Base-by-base conservation (phyloP, 2,329 filamentous ascomycete genomes). In the Colletotrichum truncatum region DNA sequence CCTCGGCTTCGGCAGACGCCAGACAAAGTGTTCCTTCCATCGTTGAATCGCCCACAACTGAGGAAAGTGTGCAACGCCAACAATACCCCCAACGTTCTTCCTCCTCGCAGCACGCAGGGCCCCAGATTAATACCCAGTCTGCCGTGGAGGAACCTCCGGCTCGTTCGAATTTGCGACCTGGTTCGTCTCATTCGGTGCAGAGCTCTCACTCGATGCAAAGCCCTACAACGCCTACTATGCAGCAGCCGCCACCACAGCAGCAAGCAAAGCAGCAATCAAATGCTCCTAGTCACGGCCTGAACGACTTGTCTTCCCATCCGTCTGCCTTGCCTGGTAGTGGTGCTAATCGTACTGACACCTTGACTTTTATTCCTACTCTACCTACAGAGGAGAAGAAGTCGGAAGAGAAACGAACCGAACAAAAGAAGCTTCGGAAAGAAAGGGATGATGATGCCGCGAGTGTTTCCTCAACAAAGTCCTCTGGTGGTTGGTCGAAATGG, bases 301-400 rank as follows among this genome's bases (percentile, higher is more conserved):
- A 89, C 69, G 91, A 94, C 28, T 85, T 92, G 68, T 83, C 86
- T 9, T 86, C 86, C 28, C 85, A 86, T 65, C 87, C 91, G 4
- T 88, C 92, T n/a, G 83, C 88, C 26, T 78, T 95, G 2, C 89
- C 91, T 21, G 91, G 91, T 11, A 89, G 89, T 59, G 87, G 83
- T 61, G 90, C 86, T 7, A 80, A 76, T 6, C 87, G 92, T 46
- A 95, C 93, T 1, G 93, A 96, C 76, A 89, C 85, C 51, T 81
- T 97, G 12, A 93, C 93, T 0, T 91, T 94, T 70, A 94, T 96
- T 54, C 93, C 94, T 0, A 95, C 91, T 0, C 81, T 92, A 45
- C 81, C 73, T 55, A 72, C 81, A 3, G 92, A 94, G 63, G 92
- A 96, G 57, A 91, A 89, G 76, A 93, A 91, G 71, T 72, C 81